phyloP scores from a whole-genome alignment of 768 basidiomycete species.

The Vararia minispora region DNA sequence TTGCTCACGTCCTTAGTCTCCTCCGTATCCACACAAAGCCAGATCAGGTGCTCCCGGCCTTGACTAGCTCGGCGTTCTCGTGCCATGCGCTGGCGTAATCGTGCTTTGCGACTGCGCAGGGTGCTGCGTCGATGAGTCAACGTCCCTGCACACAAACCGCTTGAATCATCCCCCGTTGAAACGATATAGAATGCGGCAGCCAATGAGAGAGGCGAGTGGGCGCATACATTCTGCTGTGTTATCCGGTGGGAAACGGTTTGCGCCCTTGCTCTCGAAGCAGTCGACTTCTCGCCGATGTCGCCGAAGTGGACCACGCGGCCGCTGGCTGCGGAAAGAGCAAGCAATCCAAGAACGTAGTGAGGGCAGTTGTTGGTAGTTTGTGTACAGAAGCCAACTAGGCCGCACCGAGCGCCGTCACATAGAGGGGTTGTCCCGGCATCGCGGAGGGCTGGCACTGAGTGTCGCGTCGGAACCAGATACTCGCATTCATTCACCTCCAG shows the following conservation, averaged over 20 bases:
- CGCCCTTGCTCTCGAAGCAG: conserved; percentile 72
- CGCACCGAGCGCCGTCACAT: conserved; percentile 83
- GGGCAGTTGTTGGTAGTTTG: conserved; percentile 81
- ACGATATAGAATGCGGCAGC: too few relatives aligned
- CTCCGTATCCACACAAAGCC: too few relatives aligned
- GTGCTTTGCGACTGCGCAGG: too few relatives aligned
- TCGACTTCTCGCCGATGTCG: conserved; percentile 71
- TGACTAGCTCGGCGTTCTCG: too few relatives aligned
- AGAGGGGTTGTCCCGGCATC: conserved; percentile 84
- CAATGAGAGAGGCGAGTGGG: too few relatives aligned
- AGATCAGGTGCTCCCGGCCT: too few relatives aligned
- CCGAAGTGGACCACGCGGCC: conserved; percentile 94
- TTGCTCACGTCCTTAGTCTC: too few relatives aligned
- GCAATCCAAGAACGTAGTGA: conserved; percentile 77
- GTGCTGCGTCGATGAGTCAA: too few relatives aligned
- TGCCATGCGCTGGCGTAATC: too few relatives aligned
- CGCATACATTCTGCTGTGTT: conserved; percentile 73
- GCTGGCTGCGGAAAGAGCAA: conserved; percentile 58
- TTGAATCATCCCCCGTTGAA: too few relatives aligned
- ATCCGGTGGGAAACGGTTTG: conserved; percentile 57
- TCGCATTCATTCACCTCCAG: conserved; percentile 72
- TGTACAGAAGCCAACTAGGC: conserved; percentile 76
- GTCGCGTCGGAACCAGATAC: conserved; percentile 84
- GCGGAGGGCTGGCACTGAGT: conserved; percentile 68
- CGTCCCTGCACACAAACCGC: too few relatives aligned